Conservation (phyloP, 768 basidiomycete species). For the Infundibulicybe gibba region DNA sequence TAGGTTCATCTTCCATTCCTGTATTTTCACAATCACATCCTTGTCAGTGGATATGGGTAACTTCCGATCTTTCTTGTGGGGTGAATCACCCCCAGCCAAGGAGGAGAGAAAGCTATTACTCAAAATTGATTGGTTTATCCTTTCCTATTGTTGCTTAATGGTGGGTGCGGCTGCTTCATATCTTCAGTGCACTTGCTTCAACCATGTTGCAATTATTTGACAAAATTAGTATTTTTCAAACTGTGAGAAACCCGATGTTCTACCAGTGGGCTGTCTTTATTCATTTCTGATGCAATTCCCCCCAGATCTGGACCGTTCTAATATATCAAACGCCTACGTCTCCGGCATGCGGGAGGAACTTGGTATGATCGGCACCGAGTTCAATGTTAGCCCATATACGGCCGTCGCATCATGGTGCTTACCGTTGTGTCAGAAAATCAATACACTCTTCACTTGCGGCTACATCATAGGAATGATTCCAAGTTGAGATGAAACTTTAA, state of each 20-base stretch:
- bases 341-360: conserved; percentile 77
- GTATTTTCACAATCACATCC: too few species aligned
- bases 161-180: conserved; percentile 22
- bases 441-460: conserved; percentile 70
- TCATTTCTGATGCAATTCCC: too few species aligned
- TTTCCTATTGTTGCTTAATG: conserved; percentile 57
- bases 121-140: conserved; percentile 48
- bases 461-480: conserved; percentile 76
- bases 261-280: too few species aligned
- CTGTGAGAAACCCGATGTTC: conserved; percentile 29
- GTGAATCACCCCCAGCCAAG: conserved; percentile 31
- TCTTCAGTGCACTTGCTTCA: conserved; percentile 7
- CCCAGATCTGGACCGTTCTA: conserved; percentile 64
- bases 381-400: conserved; percentile 39
- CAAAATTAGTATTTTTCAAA: conserved; percentile 57
- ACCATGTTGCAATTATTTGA: conserved; percentile 5
- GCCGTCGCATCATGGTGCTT: conserved; percentile 2
- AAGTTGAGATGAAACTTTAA: conserved; percentile 29
- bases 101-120: conserved; percentile 48
- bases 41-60: too few species aligned
- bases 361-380: conserved; percentile 58
- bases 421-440: conserved; percentile 46
- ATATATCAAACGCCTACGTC: conserved; percentile 73
- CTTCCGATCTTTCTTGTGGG: conserved; percentile 11
- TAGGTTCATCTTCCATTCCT: too few species aligned